phyloP scores from a whole-genome alignment of 1,284 basidiomycete species.

The Ceratobasidium sp. region DNA sequence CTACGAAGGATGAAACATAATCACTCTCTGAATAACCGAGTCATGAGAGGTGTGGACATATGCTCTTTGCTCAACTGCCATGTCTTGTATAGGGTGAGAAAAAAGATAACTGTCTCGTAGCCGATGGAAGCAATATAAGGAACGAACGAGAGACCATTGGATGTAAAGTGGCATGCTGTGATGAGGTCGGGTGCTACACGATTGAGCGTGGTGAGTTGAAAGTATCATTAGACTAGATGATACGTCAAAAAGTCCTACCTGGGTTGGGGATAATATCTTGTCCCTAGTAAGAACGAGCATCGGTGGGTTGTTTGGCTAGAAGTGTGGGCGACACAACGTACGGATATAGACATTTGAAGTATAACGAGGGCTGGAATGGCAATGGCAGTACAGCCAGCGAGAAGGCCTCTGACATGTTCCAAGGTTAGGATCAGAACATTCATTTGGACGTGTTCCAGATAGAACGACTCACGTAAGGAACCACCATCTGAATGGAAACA shows the following conservation, averaged over 20 bases:
- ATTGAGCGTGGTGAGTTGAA: no score
- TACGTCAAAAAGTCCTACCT: no score
- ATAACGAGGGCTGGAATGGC: constrained; percentile 12
- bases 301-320: not conserved
- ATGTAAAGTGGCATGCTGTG: constrained; percentile 19
- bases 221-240: no score
- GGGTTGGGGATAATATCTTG: constrained; percentile 2
- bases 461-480: constrained; percentile 3
- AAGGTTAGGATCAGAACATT: not conserved
- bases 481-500: constrained; percentile 6
- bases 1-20: not conserved
- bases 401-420: not conserved
- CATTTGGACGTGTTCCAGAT: no score
- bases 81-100: constrained; percentile 17
- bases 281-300: not conserved
- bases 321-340: not conserved
- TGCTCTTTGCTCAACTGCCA: not conserved
- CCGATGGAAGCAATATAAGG: constrained; percentile 14
- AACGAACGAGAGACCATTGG: not conserved
- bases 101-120: constrained; percentile 20
- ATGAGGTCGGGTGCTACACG: constrained; percentile 10
- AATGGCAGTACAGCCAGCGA: not conserved
- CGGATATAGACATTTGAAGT: not conserved
- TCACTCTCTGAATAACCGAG: constrained; percentile 9
- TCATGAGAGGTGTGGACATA: constrained; percentile 19